These are phyloP conservation scores for Beauveria australis DNA, from an alignment of 2,329 filamentous ascomycete genomes.

Conservation along the genomic window DNA sequence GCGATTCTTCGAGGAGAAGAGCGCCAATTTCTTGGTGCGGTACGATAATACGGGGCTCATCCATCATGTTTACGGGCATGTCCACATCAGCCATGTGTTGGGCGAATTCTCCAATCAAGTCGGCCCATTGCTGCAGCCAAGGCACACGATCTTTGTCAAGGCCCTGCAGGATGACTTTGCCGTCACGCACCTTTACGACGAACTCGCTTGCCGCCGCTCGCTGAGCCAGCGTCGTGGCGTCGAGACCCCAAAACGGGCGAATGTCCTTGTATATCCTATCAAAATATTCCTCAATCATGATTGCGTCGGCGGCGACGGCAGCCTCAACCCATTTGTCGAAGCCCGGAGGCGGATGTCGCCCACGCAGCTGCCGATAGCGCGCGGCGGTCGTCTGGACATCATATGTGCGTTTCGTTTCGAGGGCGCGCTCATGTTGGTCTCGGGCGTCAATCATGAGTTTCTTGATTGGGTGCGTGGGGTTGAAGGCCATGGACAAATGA, in stretches of 20 bases:
- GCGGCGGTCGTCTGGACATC: constrained; percentile 43
- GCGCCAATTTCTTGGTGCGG: constrained; percentile 47
- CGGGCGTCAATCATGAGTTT: constrained; percentile 40
- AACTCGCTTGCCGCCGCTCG: constrained; percentile 36
- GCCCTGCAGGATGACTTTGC: constrained; percentile 31
- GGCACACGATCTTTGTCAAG: constrained; percentile 31
- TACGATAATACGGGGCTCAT: constrained; percentile 55
- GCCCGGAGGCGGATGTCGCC: constrained; percentile 55
- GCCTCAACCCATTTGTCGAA: constrained; percentile 53
- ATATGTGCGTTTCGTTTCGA: constrained; percentile 35
- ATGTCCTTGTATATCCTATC: constrained; percentile 57
- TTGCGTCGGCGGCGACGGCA: constrained; percentile 41
- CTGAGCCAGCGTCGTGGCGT: constrained; percentile 29
- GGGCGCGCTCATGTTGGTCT: constrained; percentile 30
- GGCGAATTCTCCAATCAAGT: constrained; percentile 43
- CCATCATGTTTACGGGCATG: constrained; percentile 57
- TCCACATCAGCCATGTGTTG: constrained; percentile 54
- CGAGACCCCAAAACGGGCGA: constrained; percentile 51
- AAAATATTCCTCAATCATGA: constrained; percentile 56
- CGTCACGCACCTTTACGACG: constrained; percentile 40
- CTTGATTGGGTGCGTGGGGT: constrained; percentile 40
- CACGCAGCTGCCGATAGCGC: constrained; percentile 47
- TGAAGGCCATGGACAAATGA: constrained; percentile 16
- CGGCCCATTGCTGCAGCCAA: constrained; percentile 40
- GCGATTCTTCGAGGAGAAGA: constrained; percentile 39